Percentiles rank a stretch among this genome's conserved stretches.
These are phyloP conservation scores for Ceratocystis huliohia DNA, from an alignment of 2,329 filamentous ascomycete species.

Conservation along the genomic window DNA sequence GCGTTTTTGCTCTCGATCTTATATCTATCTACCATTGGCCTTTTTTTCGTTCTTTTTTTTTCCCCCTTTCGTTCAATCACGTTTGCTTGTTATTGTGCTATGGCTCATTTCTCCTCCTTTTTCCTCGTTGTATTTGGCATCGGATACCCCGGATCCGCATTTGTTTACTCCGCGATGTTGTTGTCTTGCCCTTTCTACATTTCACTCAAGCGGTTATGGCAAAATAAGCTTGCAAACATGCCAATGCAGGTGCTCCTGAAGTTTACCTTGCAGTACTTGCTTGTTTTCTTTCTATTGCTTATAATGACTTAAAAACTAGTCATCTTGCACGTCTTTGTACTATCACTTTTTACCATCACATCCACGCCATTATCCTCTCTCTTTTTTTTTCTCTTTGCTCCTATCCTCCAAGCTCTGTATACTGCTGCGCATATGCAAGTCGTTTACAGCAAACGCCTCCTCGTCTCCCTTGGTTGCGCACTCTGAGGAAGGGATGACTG, in stretches of 20 bases:
- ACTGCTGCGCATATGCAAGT: conserved; percentile 12
- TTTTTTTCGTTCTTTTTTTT: conserved; percentile 1
- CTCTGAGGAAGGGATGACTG: neutral
- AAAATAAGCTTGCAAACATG: neutral
- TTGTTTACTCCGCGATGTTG: neutral
- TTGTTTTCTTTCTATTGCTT: neutral
- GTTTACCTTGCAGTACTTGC: neutral
- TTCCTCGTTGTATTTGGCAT: conserved; percentile 3
- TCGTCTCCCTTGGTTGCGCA: neutral
- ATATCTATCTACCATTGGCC: conserved; percentile 7
- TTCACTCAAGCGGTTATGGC: conserved; percentile 1
- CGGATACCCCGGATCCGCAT: conserved; percentile 4
- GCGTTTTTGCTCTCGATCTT: conserved; percentile 1
- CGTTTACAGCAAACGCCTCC: neutral
- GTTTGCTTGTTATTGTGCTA: neutral
- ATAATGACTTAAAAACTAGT: neutral
- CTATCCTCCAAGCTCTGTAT: neutral
- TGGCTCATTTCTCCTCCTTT: neutral
- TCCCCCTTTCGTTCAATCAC: neutral
- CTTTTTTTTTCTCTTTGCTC: conserved; percentile 9
- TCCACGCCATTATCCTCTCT: neutral
- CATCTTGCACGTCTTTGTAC: conserved; percentile 11
- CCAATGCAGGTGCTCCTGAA: neutral
- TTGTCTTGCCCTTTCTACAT: neutral
- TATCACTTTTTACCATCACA: neutral